Base-by-base conservation (phyloP, 106 monocot genomes). In the Dendrobium chrysotoxum region DNA sequence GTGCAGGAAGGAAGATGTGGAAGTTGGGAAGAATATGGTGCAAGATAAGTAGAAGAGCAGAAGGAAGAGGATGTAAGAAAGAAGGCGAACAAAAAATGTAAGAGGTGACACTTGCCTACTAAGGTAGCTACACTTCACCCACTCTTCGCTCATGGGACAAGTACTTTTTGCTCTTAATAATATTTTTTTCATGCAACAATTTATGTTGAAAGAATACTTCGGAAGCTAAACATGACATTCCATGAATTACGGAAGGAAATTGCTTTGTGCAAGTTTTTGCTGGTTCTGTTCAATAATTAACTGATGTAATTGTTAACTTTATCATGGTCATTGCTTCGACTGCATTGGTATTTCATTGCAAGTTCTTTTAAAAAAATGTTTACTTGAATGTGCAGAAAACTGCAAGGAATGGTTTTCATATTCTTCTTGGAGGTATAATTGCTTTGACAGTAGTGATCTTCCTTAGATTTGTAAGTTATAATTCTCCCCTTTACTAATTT, bases 361-460 rank as follows among this genome's bases (percentile, higher is more conserved):
- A 35, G 35, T 70, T 70, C n/a, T 70, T 70, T 28, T 35, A 6
- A 26, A 71, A 28, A 74, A 74, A 42, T 1, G 7, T 74, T 74
- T 74, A 23, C 74, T 74, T 74, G 3, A 20, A 74, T 78, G 53
- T 85, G 87, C 89, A 96, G 96, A 96, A 80, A 89, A 88, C 87
- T 83, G 93, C 93, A 78, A 86, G 75, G 73, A 86, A 58, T 76
- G 87, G 90, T 77, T 78, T 96, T 82, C 90, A 94, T 75, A 86
- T 96, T 80, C 90, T 96, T 82, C 91, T 96, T 80, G 96, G 92
- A 68, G 87, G 88, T 66, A 53, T 96, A 79, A 92, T 92, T 83
- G 89, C 86, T 66, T 86, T 94, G 90, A 88, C 90, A 31, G 70
- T 89, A 25, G 82, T 89, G 53, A 88, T 94, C 81, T 96, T 92